Conservation (phyloP, 495 filamentous ascomycete species). For the Penicillium nucicola region DNA sequence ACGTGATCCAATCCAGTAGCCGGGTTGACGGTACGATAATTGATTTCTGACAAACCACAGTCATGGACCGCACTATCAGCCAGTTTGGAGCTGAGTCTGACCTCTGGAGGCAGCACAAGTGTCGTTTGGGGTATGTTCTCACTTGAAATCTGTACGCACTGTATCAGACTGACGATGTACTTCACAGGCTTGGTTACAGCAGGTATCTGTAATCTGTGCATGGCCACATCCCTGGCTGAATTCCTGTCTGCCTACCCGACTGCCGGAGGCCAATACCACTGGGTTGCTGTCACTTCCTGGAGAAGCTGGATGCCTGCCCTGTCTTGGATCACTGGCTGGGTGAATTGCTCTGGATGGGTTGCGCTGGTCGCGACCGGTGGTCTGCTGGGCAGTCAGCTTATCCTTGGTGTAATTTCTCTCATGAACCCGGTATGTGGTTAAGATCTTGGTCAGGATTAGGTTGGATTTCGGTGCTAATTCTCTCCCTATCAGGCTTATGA, state of each 20-base stretch:
- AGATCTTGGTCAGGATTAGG: too few species aligned
- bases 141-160: not conserved
- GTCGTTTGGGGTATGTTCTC: conserved; percentile 46
- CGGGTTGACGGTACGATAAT: not conserved
- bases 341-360: conserved; percentile 73
- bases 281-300: conserved; percentile 62
- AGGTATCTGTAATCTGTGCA: conserved; percentile 68
- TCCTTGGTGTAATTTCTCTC: conserved; percentile 55
- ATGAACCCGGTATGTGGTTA: conserved; percentile 44
- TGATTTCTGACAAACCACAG: conserved; percentile 21
- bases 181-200: conserved; percentile 59
- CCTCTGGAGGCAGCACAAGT: conserved; percentile 44
- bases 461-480: not conserved
- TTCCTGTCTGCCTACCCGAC: conserved; percentile 73
- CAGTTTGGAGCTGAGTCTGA: conserved; percentile 46
- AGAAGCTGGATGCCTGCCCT: conserved; percentile 58
- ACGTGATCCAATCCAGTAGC: conserved; percentile 10
- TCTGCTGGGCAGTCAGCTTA: conserved; percentile 54
- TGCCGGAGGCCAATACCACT: conserved; percentile 69
- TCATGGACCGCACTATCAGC: conserved; percentile 53
- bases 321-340: conserved; percentile 72
- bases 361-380: conserved; percentile 48
- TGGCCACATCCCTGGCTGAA: conserved; percentile 68
- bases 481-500: conserved; percentile 39
- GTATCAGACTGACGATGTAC: not conserved